Conservation (phyloP, 1,284 basidiomycete species). For the Stygiomarasmius scandens region DNA sequence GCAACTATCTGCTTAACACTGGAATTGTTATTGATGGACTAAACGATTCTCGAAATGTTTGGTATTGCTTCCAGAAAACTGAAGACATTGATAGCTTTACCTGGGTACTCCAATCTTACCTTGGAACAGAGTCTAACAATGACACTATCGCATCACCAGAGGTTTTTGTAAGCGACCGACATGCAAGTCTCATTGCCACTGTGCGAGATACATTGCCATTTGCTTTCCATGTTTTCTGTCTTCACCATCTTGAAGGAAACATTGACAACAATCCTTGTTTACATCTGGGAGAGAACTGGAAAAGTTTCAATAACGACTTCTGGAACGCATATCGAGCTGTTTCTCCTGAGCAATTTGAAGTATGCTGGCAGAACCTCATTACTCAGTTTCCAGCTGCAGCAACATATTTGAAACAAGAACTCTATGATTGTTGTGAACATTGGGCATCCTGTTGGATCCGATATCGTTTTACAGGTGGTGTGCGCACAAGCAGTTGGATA, state of each 20-base stretch:
- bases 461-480: constrained; percentile 27
- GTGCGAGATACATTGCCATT: constrained; percentile 17
- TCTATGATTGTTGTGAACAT: constrained; percentile 26
- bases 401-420: constrained; percentile 25
- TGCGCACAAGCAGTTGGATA: constrained; percentile 29
- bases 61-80: constrained; percentile 27
- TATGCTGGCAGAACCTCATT: constrained; percentile 19
- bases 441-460: constrained; percentile 35
- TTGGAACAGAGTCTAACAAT: constrained; percentile 8
- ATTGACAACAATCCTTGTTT: constrained; percentile 20
- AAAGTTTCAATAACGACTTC: constrained; percentile 23
- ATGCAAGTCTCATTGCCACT: constrained; percentile 21
- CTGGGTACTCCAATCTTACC: constrained; percentile 30
- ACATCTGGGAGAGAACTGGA: constrained; percentile 20
- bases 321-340: constrained; percentile 29
- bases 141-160: constrained; percentile 18
- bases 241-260: constrained; percentile 30
- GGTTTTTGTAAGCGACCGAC: constrained; percentile 18
- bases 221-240: constrained; percentile 26
- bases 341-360: constrained; percentile 31
- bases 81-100: constrained; percentile 24
- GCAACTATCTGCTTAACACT: constrained; percentile 31
- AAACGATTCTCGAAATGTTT: constrained; percentile 21
- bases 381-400: constrained; percentile 14
- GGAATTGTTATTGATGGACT: constrained; percentile 30